These are phyloP conservation scores for Emmonsiellopsis sp. DNA, from an alignment of 2,329 filamentous ascomycete species.

Conservation along the genomic window DNA sequence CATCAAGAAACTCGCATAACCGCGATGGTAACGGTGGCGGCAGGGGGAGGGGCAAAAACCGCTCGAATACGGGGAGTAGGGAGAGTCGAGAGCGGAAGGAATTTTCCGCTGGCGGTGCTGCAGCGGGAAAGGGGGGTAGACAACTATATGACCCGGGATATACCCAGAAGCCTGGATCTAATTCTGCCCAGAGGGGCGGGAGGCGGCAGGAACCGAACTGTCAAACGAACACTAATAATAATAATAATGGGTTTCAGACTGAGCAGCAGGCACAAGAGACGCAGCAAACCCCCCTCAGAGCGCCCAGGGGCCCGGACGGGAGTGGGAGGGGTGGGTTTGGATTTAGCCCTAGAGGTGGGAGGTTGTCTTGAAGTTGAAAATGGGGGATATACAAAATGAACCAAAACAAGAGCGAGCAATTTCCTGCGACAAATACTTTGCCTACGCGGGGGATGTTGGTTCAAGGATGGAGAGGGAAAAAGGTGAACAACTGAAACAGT, in stretches of 20 bases:
- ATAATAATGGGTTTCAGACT: not conserved
- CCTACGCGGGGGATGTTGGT: too few species aligned
- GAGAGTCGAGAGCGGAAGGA: conserved; percentile 32
- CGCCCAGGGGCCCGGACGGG: conserved; percentile 68
- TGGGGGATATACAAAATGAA: too few species aligned
- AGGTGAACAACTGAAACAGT: too few species aligned
- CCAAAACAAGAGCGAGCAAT: too few species aligned
- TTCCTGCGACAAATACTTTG: too few species aligned
- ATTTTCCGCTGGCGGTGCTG: conserved; percentile 5
- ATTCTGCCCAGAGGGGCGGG: conserved; percentile 28
- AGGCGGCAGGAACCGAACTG: conserved; percentile 13
- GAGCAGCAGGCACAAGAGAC: conserved; percentile 13
- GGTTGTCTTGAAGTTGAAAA: conserved; percentile 10
- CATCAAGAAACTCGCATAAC: conserved; percentile 4
- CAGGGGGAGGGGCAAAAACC: conserved; percentile 35
- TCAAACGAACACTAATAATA: not conserved
- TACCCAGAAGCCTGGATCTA: conserved; percentile 52
- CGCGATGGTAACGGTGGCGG: conserved; percentile 33
- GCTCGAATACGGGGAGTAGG: conserved; percentile 25
- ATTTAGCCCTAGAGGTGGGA: conserved; percentile 58
- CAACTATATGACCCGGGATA: conserved; percentile 74
- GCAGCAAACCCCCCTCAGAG: conserved; percentile 55
- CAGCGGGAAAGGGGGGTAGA: conserved; percentile 27
- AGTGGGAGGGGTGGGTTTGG: conserved; percentile 70
- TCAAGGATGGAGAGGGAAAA: too few species aligned